Conservation (phyloP, 768 basidiomycete genomes). For the Boletales sp. region DNA sequence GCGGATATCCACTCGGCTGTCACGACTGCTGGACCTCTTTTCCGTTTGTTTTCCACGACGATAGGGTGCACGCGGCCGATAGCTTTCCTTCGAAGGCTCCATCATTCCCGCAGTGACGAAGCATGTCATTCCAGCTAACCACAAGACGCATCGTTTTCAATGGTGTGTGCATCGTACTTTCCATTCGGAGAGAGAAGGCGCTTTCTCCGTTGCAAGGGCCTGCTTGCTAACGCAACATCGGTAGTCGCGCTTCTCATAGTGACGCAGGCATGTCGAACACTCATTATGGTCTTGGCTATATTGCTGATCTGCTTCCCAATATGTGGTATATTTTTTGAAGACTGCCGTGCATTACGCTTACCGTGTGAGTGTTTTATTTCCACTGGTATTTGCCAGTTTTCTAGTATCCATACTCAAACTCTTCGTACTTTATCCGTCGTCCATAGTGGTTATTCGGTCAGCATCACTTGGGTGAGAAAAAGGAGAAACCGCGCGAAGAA, state of each 20-base stretch:
- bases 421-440: too few species aligned
- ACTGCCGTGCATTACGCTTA: constrained; percentile 77
- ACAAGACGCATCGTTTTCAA: constrained; percentile 46
- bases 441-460: constrained; percentile 65
- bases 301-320: constrained; percentile 1
- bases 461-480: constrained; percentile 49
- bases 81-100: too few species aligned
- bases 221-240: not conserved
- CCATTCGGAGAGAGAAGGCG: not conserved
- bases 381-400: not conserved
- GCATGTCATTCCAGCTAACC: constrained; percentile 29
- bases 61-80: too few species aligned
- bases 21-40: too few species aligned
- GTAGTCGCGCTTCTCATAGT: constrained; percentile 51
- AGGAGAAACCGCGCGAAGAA: constrained; percentile 67
- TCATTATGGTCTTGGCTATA: not conserved
- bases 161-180: constrained; percentile 26
- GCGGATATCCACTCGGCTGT: not conserved
- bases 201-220: constrained; percentile 5
- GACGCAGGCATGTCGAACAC: constrained; percentile 42
- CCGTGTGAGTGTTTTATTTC: constrained; percentile 42
- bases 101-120: not conserved
- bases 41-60: too few species aligned
- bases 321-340: constrained; percentile 36
- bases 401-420: not conserved